These are phyloP conservation scores for Populus deltoides DNA, from an alignment of 345 rosid genomes.

Conservation along the genomic window DNA sequence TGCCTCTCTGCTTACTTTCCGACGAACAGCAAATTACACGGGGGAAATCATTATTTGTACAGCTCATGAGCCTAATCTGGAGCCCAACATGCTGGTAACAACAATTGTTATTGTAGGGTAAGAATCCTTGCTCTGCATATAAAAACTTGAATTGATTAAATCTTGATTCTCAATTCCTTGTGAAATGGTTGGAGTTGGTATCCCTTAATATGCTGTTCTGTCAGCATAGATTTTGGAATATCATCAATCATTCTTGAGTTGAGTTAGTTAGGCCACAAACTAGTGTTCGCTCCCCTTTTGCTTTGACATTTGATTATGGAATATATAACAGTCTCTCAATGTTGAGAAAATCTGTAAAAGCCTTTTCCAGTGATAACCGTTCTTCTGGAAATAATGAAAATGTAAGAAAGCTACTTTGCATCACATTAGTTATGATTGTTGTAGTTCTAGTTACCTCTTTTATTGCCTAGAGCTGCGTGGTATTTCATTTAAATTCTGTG, in stretches of 20 bases:
- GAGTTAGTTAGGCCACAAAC: background rate
- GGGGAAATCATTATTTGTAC: constrained; percentile 57
- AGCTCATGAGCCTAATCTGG: constrained; percentile 64
- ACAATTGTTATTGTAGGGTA: constrained; percentile 68
- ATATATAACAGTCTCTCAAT: background rate
- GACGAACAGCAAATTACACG: constrained; percentile 51
- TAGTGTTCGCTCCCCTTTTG: too few relatives aligned
- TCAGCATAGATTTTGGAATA: too few relatives aligned
- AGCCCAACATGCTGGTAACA: constrained; percentile 54
- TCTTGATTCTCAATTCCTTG: background rate
- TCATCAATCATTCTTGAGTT: background rate
- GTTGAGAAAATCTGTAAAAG: background rate
- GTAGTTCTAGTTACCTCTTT: background rate
- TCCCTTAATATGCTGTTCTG: constrained; percentile 1
- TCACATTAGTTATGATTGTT: background rate
- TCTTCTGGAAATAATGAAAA: background rate
- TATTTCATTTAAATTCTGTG: background rate
- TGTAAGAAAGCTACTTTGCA: background rate
- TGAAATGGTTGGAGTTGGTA: background rate
- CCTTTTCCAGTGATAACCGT: background rate
- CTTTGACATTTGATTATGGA: background rate
- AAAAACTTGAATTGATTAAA: background rate
- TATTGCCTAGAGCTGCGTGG: background rate
- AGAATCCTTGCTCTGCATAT: constrained; percentile 20
- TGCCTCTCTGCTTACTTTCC: constrained; percentile 56